Conservation (phyloP, 345 rosid species). For the Hibiscus mutabilis region DNA sequence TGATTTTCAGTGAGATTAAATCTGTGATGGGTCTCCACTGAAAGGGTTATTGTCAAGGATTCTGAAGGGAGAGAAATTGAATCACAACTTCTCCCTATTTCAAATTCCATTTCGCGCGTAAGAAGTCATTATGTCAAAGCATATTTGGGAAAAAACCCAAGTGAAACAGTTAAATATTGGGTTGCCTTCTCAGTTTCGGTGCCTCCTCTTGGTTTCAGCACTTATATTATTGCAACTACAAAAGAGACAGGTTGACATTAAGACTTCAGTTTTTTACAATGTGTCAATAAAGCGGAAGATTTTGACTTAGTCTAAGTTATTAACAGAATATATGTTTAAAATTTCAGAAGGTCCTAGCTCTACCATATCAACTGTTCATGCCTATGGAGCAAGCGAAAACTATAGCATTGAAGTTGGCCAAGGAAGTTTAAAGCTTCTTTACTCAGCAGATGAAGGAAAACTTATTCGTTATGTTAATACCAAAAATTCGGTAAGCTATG, state of each 20-base stretch:
- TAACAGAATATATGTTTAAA: neutral
- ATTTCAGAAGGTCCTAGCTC: constrained; percentile 37
- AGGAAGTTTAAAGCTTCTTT: constrained; percentile 66
- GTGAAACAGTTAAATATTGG: constrained; percentile 47
- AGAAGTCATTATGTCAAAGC: constrained; percentile 61
- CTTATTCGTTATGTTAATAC: constrained; percentile 48
- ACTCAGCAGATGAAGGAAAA: constrained; percentile 49
- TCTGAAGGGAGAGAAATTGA: constrained; percentile 59
- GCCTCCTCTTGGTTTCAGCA: constrained; percentile 90
- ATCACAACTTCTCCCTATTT: constrained; percentile 72
- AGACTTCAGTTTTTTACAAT: constrained; percentile 11
- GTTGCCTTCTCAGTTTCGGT: constrained; percentile 82
- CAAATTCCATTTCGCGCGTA: constrained; percentile 40
- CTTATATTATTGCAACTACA: constrained; percentile 54
- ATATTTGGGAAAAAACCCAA: constrained; percentile 57
- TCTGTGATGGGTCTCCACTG: constrained; percentile 45
- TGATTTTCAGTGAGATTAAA: neutral
- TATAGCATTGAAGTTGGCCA: constrained; percentile 62
- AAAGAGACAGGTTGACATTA: constrained; percentile 49
- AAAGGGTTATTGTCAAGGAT: constrained; percentile 48
- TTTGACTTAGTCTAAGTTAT: neutral
- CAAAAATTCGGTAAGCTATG: constrained; percentile 18
- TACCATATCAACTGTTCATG: constrained; percentile 34
- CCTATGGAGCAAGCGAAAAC: constrained; percentile 35
- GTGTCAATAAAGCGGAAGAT: constrained; percentile 6